A percentile compares a stretch with the other conserved stretches of the same genome.
These are phyloP conservation scores for Pezicula neosporulosa DNA, from an alignment of 2,329 filamentous ascomycete species.

Conservation along the genomic window DNA sequence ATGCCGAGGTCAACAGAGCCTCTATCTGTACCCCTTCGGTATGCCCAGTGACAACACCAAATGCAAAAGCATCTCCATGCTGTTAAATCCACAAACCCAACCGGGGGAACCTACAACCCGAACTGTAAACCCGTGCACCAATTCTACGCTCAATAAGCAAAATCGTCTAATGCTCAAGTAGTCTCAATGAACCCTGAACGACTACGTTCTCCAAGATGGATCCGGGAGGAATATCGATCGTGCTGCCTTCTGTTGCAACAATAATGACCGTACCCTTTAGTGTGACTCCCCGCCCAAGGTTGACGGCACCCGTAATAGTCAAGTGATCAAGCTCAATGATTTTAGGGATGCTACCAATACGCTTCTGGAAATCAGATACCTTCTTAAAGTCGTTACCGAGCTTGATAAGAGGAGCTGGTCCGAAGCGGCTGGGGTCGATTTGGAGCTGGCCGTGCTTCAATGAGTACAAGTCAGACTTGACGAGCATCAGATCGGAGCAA, in stretches of 20 bases:
- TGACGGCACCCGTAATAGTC: constrained; percentile 96
- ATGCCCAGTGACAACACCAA: too few species aligned
- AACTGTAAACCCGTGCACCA: too few species aligned
- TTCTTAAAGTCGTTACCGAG: constrained; percentile 99
- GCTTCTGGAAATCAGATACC: constrained; percentile 93
- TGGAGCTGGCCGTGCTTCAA: constrained; percentile 97
- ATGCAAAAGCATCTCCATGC: too few species aligned
- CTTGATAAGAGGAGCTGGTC: constrained; percentile 97
- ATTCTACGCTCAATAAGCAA: too few species aligned
- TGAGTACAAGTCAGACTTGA: constrained; percentile 99
- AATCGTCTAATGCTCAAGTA: constrained; percentile 58
- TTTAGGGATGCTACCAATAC: constrained; percentile 83
- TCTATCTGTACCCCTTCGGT: too few species aligned
- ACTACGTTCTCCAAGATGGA: constrained; percentile 98
- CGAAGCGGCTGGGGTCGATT: constrained; percentile 95
- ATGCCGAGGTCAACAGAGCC: too few species aligned
- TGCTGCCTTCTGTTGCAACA: constrained; percentile 94
- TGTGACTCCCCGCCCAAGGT: constrained; percentile 91
- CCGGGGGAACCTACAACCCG: too few species aligned
- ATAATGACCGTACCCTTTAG: constrained; percentile 99
- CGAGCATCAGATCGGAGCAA: constrained; percentile 97
- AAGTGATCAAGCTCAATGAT: constrained; percentile 91
- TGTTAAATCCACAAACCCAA: too few species aligned
- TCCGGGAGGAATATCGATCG: constrained; percentile 94
- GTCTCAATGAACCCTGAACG: constrained; percentile 89